Conservation (phyloP, 1,284 basidiomycete genomes). For the Apiotrichum gamsii region DNA sequence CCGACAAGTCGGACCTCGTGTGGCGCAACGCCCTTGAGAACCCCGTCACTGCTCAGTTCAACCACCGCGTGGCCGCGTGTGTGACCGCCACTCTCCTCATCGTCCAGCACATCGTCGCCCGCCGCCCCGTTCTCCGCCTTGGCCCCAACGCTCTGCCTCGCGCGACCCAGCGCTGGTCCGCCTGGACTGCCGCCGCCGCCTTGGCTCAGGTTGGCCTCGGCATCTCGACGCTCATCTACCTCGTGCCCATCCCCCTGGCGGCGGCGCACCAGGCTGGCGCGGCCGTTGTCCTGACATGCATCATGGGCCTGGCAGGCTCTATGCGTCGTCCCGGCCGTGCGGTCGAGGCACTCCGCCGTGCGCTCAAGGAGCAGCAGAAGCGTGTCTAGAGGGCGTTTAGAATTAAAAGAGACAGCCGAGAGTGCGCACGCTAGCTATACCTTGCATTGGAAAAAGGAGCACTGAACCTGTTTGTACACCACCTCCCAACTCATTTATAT, state of each 20-base stretch:
- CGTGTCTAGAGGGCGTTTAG: background rate
- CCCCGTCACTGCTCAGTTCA: conserved; percentile 94
- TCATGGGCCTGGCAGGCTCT: conserved; percentile 68
- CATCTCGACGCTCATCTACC: conserved; percentile 83
- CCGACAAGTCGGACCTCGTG: conserved; percentile 68
- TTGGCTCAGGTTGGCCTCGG: conserved; percentile 84
- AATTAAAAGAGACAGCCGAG: too few species aligned
- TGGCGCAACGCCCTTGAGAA: conserved; percentile 96
- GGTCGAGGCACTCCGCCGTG: conserved; percentile 46
- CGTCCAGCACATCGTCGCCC: conserved; percentile 58
- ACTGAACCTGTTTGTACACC: background rate
- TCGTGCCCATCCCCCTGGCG: conserved; percentile 88
- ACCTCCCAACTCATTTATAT: background rate
- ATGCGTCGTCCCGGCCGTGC: conserved; percentile 65
- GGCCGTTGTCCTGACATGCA: conserved; percentile 76
- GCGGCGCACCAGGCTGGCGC: conserved; percentile 93
- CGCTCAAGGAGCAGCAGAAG: conserved; percentile 6
- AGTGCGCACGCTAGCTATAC: background rate
- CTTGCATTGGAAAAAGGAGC: too few species aligned
- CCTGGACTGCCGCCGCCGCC: conserved; percentile 70
- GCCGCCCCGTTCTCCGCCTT: conserved; percentile 53
- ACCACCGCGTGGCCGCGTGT: conserved; percentile 85
- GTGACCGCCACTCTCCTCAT: conserved; percentile 71
- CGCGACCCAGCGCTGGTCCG: conserved; percentile 57
- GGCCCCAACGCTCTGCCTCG: conserved; percentile 57